Base-by-base conservation (phyloP, 164 flowering plant genomes). In the Aristolochia californica region DNA sequence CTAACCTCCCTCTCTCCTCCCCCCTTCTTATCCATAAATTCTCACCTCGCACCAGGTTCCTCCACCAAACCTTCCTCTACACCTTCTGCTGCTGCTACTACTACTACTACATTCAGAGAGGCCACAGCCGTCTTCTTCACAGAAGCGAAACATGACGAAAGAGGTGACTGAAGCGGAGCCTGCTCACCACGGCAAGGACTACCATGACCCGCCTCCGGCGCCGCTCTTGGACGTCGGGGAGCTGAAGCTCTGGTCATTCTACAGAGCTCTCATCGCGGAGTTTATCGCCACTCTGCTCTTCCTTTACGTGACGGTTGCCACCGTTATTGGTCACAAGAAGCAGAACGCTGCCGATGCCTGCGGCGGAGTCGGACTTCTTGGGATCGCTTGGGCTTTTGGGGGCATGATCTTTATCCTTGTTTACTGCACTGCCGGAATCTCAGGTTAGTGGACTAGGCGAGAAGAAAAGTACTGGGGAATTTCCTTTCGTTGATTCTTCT, bases 321-420 rank as follows among this genome's bases (percentile, higher is more conserved):
- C 79, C 20, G 79, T 76, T 20, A 73, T 76, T 27, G 79, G 79
- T 30, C 61, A 70, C 72, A 62, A 64, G 61, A 62, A 60, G 26
- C 40, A 34, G 40, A 34, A 28, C 34, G 58, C 43, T 18, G 13
- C 58, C 0, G 63, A 34, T 15, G 51, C 62, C 18, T 75, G 78
- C 58, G 64, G 13, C 18, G 71, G 71, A 22, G 78, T 75, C 15
- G 78, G 76, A 22, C 64, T 69, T 47, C 72, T 75, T 17, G 78
- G 76, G 27, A 72, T 75, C 15, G 78, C 78, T 23, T 75, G 78
- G 78, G 56, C 78, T 43, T 75, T 75, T 27, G 78, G 78, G 53
- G 78, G 78, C 56, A 75, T 75, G 78, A 75, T 75, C 51, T 75
- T 75, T 59, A 56, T 75, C 48, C 78, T 75, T 23, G 78, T 75